Percentiles rank a stretch among this genome's conserved stretches.
Evolutionary conservation across 768 basidiomycete genomes (phyloP).

Genomic region (Pisolithus sp.): DNA sequence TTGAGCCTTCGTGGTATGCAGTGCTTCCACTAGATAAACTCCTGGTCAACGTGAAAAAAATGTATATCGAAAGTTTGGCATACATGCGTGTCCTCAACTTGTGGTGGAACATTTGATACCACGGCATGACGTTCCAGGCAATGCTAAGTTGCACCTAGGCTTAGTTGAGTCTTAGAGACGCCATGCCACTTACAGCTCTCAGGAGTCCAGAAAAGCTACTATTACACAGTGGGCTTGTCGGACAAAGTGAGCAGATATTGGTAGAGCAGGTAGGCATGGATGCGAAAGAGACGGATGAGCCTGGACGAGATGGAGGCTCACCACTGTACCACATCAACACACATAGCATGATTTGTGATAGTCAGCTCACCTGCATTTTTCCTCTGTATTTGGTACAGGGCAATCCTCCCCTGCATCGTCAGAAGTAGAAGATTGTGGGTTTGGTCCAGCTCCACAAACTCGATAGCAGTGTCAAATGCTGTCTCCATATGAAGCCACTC

Average conservation of each 20-base stretch:
- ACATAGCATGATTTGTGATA: neutral
- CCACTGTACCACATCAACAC: neutral
- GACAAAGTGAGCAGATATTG: no score
- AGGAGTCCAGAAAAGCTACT: neutral
- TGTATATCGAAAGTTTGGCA: neutral
- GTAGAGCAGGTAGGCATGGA: no score
- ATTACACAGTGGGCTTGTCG: neutral
- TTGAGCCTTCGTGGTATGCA: neutral
- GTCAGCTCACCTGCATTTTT: neutral
- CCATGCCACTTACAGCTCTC: neutral
- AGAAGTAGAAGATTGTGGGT: neutral
- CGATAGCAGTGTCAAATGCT: neutral
- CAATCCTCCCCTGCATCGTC: neutral
- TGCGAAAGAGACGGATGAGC: no score
- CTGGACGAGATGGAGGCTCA: no score
- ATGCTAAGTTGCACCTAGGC: neutral
- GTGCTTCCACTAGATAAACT: neutral
- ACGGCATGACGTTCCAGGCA: constrained; percentile 2
- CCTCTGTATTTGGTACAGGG: neutral
- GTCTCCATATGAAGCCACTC: neutral
- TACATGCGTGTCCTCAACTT: constrained; percentile 1
- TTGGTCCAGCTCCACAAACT: neutral
- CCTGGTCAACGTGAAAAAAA: no score
- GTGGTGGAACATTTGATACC: neutral
- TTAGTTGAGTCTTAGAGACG: no score